Evolutionary conservation across 352 stramenopile genomes (phyloP).

Genomic region (Globisporangium nagaii): DNA sequence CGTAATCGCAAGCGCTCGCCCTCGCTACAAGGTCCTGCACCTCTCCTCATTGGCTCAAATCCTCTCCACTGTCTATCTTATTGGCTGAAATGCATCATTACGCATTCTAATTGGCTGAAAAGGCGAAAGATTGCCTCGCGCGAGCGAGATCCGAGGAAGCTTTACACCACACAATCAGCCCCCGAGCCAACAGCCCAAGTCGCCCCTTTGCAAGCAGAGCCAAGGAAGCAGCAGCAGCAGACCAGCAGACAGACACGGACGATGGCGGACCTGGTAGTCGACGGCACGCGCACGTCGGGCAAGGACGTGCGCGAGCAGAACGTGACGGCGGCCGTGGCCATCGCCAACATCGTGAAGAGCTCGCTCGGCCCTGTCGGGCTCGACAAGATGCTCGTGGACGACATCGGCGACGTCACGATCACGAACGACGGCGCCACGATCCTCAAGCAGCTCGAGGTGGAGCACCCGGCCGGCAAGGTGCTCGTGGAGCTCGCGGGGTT

Average conservation of each 20-base stretch:
- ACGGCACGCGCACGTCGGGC: slow-evolving; percentile 88
- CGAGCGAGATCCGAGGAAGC: slow-evolving; percentile 10
- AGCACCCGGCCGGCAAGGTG: slow-evolving; percentile 98
- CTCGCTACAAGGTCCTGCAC: too few relatives aligned
- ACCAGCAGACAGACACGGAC: slow-evolving; percentile 27
- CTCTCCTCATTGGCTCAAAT: slow-evolving; percentile 8
- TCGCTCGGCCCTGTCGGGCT: slow-evolving; percentile 98
- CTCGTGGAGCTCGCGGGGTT: slow-evolving; percentile 97
- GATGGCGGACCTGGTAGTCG: slow-evolving; percentile 82
- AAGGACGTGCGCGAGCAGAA: slow-evolving; percentile 94
- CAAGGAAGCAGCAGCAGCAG: neutral
- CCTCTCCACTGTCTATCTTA: neutral
- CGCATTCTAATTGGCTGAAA: slow-evolving; percentile 7
- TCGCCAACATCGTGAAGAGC: slow-evolving; percentile 99
- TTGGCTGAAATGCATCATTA: slow-evolving; percentile 1
- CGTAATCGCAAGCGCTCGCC: neutral
- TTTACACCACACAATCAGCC: slow-evolving; percentile 43
- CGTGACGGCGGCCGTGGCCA: slow-evolving; percentile 96
- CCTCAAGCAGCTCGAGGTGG: slow-evolving; percentile 98
- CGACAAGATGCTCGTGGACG: slow-evolving; percentile 98
- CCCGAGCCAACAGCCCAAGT: slow-evolving; percentile 14
- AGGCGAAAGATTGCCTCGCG: slow-evolving; percentile 24
- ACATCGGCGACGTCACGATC: slow-evolving; percentile 99
- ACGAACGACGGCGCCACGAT: slow-evolving; percentile 99
- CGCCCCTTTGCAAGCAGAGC: slow-evolving; percentile 4